Conservation (phyloP, 2,329 filamentous ascomycete species). For the Colletotrichum filicis region DNA sequence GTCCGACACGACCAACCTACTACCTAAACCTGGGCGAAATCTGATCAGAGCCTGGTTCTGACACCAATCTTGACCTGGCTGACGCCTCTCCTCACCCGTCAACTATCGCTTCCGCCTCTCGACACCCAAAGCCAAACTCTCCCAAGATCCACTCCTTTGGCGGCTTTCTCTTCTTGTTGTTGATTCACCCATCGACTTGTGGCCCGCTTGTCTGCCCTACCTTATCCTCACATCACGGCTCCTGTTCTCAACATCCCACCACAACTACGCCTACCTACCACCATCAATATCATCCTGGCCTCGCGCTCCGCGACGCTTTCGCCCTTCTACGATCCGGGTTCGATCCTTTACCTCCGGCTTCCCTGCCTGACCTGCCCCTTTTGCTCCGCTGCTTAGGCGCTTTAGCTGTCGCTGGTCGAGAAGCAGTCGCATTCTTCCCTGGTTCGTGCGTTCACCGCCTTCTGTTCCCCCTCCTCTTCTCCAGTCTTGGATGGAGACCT, state of each 20-base stretch:
- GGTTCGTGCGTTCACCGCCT: constrained; percentile 35
- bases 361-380: constrained; percentile 24
- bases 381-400: constrained; percentile 24
- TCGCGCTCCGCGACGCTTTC: constrained; percentile 1
- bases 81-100: constrained; percentile 27
- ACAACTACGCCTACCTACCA: not conserved
- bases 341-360: constrained; percentile 32
- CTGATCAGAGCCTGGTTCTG: constrained; percentile 13
- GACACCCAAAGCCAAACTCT: not conserved
- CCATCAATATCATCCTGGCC: not conserved
- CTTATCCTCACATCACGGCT: not conserved
- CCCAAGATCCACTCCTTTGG: constrained; percentile 24
- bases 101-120: not conserved
- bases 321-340: constrained; percentile 22
- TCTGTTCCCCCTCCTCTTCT: constrained; percentile 33
- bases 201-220: not conserved
- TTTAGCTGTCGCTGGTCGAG: constrained; percentile 32
- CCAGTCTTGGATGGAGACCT: constrained; percentile 31
- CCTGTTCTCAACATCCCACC: not conserved
- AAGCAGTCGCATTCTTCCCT: constrained; percentile 29
- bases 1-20: constrained; percentile 2
- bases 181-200: constrained; percentile 7
- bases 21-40: constrained; percentile 12
- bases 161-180: constrained; percentile 28
- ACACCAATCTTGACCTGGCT: constrained; percentile 15